These are phyloP conservation scores for Platanus orientalis DNA, from an alignment of 164 flowering plant species.

Conservation along the genomic window DNA sequence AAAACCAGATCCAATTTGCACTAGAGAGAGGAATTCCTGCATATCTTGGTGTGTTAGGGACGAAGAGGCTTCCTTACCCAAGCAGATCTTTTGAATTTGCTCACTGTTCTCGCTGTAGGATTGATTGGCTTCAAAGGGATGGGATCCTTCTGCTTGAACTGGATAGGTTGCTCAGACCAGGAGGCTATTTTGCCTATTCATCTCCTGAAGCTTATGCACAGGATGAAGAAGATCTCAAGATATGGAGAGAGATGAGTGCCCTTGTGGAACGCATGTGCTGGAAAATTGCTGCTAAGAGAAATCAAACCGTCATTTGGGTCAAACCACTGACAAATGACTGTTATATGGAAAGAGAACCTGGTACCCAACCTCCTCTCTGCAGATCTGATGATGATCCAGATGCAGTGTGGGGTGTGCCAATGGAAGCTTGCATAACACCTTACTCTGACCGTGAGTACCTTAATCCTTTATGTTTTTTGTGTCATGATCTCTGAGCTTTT, in stretches of 20 bases:
- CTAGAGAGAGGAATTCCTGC: conserved; percentile 95
- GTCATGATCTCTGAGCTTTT: background rate
- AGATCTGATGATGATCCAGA: conserved; percentile 82
- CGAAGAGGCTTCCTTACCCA: conserved; percentile 87
- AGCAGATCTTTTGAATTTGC: conserved; percentile 95
- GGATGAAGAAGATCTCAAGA: conserved; percentile 81
- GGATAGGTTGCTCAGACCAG: conserved; percentile 86
- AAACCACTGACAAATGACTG: conserved; percentile 88
- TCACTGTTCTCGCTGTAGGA: conserved; percentile 92
- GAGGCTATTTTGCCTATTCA: conserved; percentile 93
- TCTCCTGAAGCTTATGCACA: conserved; percentile 97
- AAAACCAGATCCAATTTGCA: conserved; percentile 93
- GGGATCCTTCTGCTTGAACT: conserved; percentile 90
- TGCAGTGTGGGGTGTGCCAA: conserved; percentile 60
- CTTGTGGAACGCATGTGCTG: conserved; percentile 93
- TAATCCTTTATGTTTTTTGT: background rate
- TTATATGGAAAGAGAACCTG: conserved; percentile 67
- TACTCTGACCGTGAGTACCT: conserved; percentile 78
- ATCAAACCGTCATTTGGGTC: conserved; percentile 89
- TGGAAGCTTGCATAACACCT: conserved; percentile 87
- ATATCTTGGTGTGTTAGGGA: conserved; percentile 86
- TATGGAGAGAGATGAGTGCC: conserved; percentile 87
- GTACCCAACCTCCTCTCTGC: conserved; percentile 81
- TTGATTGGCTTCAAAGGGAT: conserved; percentile 95
- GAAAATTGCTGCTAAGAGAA: conserved; percentile 67